Conservation (phyloP, 768 basidiomycete genomes). For the Boletus tomentosulus region DNA sequence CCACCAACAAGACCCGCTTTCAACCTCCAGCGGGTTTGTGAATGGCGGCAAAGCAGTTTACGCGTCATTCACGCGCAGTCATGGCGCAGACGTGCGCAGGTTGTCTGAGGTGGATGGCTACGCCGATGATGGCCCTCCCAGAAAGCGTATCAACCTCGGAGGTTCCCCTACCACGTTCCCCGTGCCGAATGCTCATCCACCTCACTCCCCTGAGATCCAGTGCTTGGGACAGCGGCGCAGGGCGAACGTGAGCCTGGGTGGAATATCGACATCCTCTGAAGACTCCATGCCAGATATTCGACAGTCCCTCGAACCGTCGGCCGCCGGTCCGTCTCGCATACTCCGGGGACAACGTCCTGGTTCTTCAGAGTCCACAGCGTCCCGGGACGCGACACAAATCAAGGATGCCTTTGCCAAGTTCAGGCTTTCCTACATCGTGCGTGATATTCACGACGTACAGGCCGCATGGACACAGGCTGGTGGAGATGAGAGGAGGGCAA, state of each 20-base stretch:
- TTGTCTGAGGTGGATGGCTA: conserved; percentile 36
- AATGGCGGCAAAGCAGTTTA: conserved; percentile 38
- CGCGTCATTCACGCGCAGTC: conserved; percentile 51
- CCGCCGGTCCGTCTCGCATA: conserved; percentile 43
- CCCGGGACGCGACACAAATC: conserved; percentile 13
- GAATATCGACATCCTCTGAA: conserved; percentile 60
- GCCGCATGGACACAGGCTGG: conserved; percentile 66
- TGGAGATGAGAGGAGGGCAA: conserved; percentile 60
- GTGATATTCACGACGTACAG: conserved; percentile 36
- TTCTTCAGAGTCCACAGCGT: conserved; percentile 29
- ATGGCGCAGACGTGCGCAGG: conserved; percentile 35
- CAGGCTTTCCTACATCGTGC: conserved; percentile 56
- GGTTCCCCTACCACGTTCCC: conserved; percentile 33
- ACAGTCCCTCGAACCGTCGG: conserved; percentile 39
- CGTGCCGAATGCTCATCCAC: conserved; percentile 20
- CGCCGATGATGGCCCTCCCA: conserved; percentile 59
- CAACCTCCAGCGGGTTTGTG: conserved; percentile 55
- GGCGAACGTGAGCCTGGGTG: conserved; percentile 34
- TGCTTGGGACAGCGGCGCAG: conserved; percentile 48
- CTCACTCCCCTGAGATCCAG: conserved; percentile 58
- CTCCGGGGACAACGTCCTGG: conserved; percentile 43
- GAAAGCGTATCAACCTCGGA: conserved; percentile 65
- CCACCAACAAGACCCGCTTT: conserved; percentile 49
- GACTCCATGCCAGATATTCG: conserved; percentile 56
- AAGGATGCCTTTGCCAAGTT: conserved; percentile 49